Conservation (phyloP, 371 early-diverging fungal species). For the Choanephora cucurbitarum region DNA sequence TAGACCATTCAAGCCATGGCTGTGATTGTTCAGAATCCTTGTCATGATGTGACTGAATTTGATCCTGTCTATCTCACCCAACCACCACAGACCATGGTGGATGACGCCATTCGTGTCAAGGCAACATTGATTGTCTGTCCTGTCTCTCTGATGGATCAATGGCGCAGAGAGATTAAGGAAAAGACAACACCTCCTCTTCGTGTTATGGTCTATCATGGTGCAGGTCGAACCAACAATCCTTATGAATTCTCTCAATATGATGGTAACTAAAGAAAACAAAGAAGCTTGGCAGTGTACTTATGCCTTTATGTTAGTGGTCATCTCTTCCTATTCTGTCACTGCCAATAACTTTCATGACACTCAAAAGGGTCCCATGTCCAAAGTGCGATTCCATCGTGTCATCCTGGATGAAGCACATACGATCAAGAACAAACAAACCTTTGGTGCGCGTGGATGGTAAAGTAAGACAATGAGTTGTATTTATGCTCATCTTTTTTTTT, state of each 20-base stretch:
- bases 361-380: conserved; percentile 15
- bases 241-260: conserved; percentile 46
- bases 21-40: conserved; percentile 59
- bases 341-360: conserved; percentile 15
- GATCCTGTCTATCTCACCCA: neutral
- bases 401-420: conserved; percentile 91
- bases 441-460: conserved; percentile 57
- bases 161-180: conserved; percentile 59
- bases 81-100: neutral
- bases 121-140: conserved; percentile 68
- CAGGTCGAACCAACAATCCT: conserved; percentile 26
- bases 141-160: conserved; percentile 62
- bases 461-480: neutral
- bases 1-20: conserved; percentile 83
- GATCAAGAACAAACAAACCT: conserved; percentile 76
- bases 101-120: conserved; percentile 67
- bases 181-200: conserved; percentile 52
- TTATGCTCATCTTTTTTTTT: neutral
- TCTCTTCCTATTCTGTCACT: conserved; percentile 41
- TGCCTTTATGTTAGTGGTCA: conserved; percentile 27
- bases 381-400: conserved; percentile 49
- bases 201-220: conserved; percentile 62
- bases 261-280: conserved; percentile 26
- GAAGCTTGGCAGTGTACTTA: neutral
- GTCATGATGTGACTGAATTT: conserved; percentile 19